Evolutionary conservation across 441 rosid genomes (phyloP).

Genomic region (Syzygium syzygioides): DNA sequence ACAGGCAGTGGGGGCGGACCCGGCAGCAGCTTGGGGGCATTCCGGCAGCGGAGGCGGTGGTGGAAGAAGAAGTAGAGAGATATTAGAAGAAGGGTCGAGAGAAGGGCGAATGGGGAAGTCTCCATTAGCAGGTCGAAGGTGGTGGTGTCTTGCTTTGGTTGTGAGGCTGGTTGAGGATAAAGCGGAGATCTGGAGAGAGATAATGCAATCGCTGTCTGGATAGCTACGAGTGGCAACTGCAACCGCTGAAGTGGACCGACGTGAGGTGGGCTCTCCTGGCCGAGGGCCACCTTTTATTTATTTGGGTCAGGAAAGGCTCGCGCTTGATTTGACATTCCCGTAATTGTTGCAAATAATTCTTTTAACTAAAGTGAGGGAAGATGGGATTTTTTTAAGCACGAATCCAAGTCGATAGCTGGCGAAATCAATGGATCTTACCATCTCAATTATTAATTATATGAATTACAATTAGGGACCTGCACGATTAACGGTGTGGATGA

Average conservation of each 20-base stretch:
- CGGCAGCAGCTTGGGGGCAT: background rate
- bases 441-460: background rate
- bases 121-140: background rate
- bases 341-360: too few species aligned
- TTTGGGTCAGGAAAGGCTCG: too few species aligned
- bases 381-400: background rate
- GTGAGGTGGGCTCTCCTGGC: too few species aligned
- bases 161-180: background rate
- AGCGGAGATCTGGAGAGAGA: background rate
- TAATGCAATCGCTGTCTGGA: too few species aligned
- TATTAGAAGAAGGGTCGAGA: background rate
- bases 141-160: background rate
- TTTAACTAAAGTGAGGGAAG: too few species aligned
- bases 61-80: background rate
- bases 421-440: background rate
- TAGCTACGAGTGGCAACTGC: too few species aligned
- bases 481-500: too few species aligned
- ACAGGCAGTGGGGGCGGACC: slow-evolving; percentile 4
- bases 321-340: too few species aligned
- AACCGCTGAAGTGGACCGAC: too few species aligned
- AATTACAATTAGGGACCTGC: too few species aligned
- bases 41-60: background rate
- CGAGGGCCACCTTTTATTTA: too few species aligned
- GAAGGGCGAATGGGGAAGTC: background rate
- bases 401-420: background rate